Evolutionary conservation across 2,329 filamentous ascomycete genomes (phyloP), one percentile per base, ranked within the genome.

Genomic region (Verruconis gallopava): DNA sequence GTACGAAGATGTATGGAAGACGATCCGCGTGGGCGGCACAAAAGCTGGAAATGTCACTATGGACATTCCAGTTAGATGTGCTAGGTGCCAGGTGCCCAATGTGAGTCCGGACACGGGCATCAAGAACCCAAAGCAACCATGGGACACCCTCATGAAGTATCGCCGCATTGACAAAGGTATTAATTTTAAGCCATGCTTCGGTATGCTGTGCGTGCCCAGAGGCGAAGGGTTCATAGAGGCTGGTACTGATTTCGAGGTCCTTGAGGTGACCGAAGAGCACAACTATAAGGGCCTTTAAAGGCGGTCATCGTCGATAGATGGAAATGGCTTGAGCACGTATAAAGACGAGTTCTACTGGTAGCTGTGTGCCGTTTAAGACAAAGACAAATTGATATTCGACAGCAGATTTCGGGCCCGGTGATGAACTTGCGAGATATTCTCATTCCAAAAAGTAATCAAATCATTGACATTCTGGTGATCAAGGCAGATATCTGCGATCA

Each of bases 151-250:
- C 42, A 72, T 77, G 65, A 71, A 69, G 50, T 79, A 75, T 55
- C 60, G 75, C 5, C 56, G 74, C 20, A 63, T 79, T 4, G 75
- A 79, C 52, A 60, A 69, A 49, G 75, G 75, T 0, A 66, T 73
- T 19, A 77, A 67, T 57, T 79, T 64, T 48, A 79, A 79, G 59
- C 76, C 76, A 32, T 78, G 75, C 49, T 79, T 79, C 62, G 76
- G 76, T 1, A 79, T 80, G 77, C 54, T 79, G 51, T 71, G 73
- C 53, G 71, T 72, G 40, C 75, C 77, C 13, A 63, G 68, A 46
- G 63, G 61, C 25, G 70, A 76, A 34, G 72, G 75, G 47, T 53
- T 60, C 37, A 52, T 80, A 6, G 63, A 64, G 44, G 69, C 79
- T 9, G 76, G 76, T 0, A 75, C 73, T 66, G 64, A 56, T 50